Base-by-base conservation (phyloP, 2,329 filamentous ascomycete species). In the Pseudocercospora ulei region DNA sequence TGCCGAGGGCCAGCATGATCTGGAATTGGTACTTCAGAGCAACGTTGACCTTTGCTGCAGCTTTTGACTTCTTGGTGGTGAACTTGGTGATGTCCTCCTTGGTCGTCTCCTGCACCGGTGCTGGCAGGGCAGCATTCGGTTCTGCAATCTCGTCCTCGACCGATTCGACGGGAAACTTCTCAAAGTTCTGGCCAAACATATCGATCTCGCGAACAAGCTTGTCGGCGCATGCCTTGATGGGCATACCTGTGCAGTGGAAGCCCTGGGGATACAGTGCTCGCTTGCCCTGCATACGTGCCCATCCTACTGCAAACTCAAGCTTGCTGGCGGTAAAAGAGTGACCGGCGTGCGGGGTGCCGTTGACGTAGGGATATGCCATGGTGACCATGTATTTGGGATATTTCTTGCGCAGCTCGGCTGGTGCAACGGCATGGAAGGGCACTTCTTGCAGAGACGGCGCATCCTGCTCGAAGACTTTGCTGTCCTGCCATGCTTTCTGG, bases 1-100 rank as follows among this genome's bases (percentile, higher is more conserved):
- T 85, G 22, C 88, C 90, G 47, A 94, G 75, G 4, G 88, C 81
- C 56, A 87, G 68, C 86, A 94, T 92, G 54, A 94, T 93, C 66
- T 88, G 82, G 64, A 87, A 92, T 60, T 93, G 85, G 64, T 96
- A 96, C 67, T 95, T 95, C 64, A 85, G 77, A 67, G 92, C 90
- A 55, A 87, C 79, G 0, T 82, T 78, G 70, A 96, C 96, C 48
- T 59, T 59, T 19, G 84, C 80, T 6, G 78, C 79, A 26, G 83
- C 84, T 68, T 98, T 96, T 65, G 82, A 80, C 72, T 94, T 93
- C 64, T 86, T 94, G 37, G 82, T 82, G 27, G 75, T 78, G 66
- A 96, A 96, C 65, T 96, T 96, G 53, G 82, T 85, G 38, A 85
- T 67, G 58, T 98, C 87, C 54, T 82, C 80, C 65, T 84, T 84